Evolutionary conservation across 176 grass and related monocot species (phyloP).

Genomic region (barley (Hordeum vulgare)): DNA sequence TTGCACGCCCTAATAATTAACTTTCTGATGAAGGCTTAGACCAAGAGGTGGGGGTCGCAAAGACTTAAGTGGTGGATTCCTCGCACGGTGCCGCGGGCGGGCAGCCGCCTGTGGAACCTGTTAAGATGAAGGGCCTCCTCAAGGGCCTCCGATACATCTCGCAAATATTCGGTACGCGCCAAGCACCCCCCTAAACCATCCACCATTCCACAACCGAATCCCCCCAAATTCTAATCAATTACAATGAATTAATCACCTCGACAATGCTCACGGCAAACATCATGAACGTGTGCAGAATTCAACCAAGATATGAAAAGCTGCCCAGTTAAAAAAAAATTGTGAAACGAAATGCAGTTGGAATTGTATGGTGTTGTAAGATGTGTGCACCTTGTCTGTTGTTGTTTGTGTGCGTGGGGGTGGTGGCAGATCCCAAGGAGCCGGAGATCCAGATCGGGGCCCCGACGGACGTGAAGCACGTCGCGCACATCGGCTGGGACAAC

Average conservation of each 20-base stretch:
- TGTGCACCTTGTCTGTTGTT: conserved; percentile 7
- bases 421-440: conserved; percentile 59
- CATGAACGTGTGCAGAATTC: background rate
- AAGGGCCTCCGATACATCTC: conserved; percentile 96
- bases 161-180: conserved; percentile 77
- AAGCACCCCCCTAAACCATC: background rate
- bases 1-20: background rate
- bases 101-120: conserved; percentile 57
- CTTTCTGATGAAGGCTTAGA: conserved; percentile 11
- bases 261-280: background rate
- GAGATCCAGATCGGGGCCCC: conserved; percentile 90
- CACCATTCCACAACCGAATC: background rate
- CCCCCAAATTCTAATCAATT: background rate
- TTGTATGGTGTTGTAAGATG: background rate
- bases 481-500: conserved; percentile 91
- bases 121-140: conserved; percentile 93
- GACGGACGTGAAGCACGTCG: conserved; percentile 96
- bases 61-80: conserved; percentile 39
- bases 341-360: no score
- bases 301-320: background rate
- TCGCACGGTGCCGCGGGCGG: conserved; percentile 30
- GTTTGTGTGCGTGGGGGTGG: background rate
- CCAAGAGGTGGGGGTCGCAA: conserved; percentile 1
- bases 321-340: background rate
- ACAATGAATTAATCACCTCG: background rate